Evolutionary conservation across 495 filamentous ascomycete species (phyloP), one percentile per base, ranked within the genome.

Genomic region (Lophiostoma macrostomum): DNA sequence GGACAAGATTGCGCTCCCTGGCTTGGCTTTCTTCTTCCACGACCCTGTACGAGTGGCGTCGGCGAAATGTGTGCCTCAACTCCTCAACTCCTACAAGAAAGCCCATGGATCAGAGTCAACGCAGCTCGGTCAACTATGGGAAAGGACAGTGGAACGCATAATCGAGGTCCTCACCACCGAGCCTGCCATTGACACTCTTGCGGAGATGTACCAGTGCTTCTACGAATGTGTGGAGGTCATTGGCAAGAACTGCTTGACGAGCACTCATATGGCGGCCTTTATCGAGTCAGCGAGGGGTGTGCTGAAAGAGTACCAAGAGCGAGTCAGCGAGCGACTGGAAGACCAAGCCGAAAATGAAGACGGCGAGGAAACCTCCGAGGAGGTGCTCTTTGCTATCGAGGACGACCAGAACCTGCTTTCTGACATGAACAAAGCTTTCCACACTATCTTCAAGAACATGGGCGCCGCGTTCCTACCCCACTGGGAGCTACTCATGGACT

Each of bases 391-490:
- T 61, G 94, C 94, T 5, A 87, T 99, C 28, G 94, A 99, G 69
- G 94, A 99, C 60, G 94, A 99, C 66, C 93, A 97, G 68, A 91
- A 88, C 22, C 74, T 99, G 18, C 81, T 99, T 39, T 95, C 91
- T 7, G 94, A 99, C 65, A 99, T 99, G 94, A 99, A 97, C 83
- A 99, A 99, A 75, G 90, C 94, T 0, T 99, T 95, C 80, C 94
- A 99, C 70, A 93, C 88, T 36, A 90, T 99, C 61, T 97, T 97
- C 76, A 96, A 96, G 76, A 88, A 96, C 75, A 88, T 94, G 64
- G 86, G 88, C 49, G 76, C 80, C 14, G 67, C 75, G 23, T 99
- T 97, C 80, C 79, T 99, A 43, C 86, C 81, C 7, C 70, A 86
- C 35, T 97, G 91, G 91, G 83, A 93, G 63, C 81, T 82, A 20